Conservation (phyloP, 2,329 filamentous ascomycete species). For the Salinomyces thailandicus region DNA sequence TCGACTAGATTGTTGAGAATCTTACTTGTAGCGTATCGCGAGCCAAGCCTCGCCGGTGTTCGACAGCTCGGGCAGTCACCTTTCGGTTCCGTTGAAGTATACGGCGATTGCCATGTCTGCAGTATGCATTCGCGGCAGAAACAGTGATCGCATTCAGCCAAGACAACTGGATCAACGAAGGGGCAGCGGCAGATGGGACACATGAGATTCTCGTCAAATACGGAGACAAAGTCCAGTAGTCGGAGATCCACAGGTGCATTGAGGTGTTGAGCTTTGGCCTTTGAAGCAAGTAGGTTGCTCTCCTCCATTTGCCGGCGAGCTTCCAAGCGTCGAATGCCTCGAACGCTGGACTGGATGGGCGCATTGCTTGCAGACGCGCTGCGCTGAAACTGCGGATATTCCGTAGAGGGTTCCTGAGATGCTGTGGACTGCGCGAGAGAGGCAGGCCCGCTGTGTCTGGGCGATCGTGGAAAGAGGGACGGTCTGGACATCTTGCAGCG, state of each 20-base stretch:
- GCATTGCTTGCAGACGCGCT: slow-evolving; percentile 3
- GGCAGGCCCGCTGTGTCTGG: slow-evolving; percentile 2
- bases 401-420: background rate
- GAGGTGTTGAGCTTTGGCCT: slow-evolving; percentile 17
- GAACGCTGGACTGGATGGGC: slow-evolving; percentile 6
- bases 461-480: slow-evolving; percentile 1
- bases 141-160: slow-evolving; percentile 52
- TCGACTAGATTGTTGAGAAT: slow-evolving; percentile 52
- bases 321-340: slow-evolving; percentile 22
- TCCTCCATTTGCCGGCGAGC: slow-evolving; percentile 24
- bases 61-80: slow-evolving; percentile 49
- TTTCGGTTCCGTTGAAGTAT: slow-evolving; percentile 22
- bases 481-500: slow-evolving; percentile 3
- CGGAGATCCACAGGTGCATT: slow-evolving; percentile 43
- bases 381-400: slow-evolving; percentile 4
- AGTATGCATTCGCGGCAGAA: slow-evolving; percentile 52
- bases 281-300: slow-evolving; percentile 19
- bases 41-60: slow-evolving; percentile 30
- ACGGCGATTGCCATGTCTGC: slow-evolving; percentile 33
- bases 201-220: slow-evolving; percentile 50
- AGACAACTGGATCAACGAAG: slow-evolving; percentile 46
- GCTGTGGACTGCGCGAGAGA: slow-evolving; percentile 1
- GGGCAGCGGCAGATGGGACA: slow-evolving; percentile 56
- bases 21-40: slow-evolving; percentile 33
- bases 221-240: slow-evolving; percentile 46